Evolutionary conservation across 164 flowering plant genomes (phyloP).

Genomic region (Euptelea pleiosperma): DNA sequence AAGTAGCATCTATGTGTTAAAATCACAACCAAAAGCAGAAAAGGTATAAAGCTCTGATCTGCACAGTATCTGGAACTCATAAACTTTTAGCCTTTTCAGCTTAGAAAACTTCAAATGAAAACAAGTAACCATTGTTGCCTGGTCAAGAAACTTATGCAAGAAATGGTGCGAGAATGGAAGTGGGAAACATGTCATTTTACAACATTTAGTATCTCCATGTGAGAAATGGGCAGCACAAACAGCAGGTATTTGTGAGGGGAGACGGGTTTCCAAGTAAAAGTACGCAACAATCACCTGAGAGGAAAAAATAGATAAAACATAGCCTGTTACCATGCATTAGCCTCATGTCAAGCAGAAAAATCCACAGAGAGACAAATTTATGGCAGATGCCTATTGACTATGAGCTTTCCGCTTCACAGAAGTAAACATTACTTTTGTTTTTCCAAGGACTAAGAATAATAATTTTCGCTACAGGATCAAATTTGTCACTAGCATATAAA

Average conservation of each 20-base stretch:
- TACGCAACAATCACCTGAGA: background rate
- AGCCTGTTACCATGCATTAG: too few relatives aligned
- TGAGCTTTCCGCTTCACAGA: too few relatives aligned
- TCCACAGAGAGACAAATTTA: too few relatives aligned
- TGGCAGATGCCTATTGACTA: too few relatives aligned
- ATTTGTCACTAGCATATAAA: too few relatives aligned
- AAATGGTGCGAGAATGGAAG: background rate
- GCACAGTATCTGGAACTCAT: background rate
- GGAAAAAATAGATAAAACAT: too few relatives aligned
- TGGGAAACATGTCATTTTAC: background rate
- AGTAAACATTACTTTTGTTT: too few relatives aligned
- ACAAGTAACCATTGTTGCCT: background rate
- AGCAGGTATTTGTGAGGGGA: background rate
- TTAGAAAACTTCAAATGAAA: background rate
- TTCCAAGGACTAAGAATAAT: too few relatives aligned
- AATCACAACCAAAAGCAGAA: conserved; percentile 12
- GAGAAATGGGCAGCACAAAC: background rate
- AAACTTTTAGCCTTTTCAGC: background rate
- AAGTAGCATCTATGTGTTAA: background rate
- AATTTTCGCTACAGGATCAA: too few relatives aligned
- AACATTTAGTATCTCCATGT: background rate
- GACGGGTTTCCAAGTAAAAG: background rate
- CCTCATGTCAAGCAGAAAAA: too few relatives aligned
- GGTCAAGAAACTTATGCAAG: background rate
- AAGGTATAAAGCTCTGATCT: background rate